Percentiles rank a stretch among this genome's conserved stretches.
Conservation (phyloP, 2,329 filamentous ascomycete species). For the Apiospora rasikravindrae region DNA sequence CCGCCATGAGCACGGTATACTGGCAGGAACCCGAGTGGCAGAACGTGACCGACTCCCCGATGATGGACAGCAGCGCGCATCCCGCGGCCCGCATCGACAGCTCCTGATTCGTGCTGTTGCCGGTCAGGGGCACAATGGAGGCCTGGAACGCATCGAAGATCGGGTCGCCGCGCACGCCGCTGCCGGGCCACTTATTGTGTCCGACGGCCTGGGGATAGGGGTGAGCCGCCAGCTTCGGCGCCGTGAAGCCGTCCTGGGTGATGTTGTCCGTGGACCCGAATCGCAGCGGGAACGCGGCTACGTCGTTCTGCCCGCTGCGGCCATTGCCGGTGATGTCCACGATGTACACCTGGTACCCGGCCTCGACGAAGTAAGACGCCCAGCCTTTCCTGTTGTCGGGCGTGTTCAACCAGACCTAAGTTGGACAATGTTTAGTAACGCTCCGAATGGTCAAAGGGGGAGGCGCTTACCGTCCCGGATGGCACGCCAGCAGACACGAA, state of each 20-base stretch:
- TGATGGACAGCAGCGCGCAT: slow-evolving; percentile 13
- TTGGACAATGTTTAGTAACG: slow-evolving; percentile 31
- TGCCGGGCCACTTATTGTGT: slow-evolving; percentile 18
- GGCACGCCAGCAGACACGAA: slow-evolving; percentile 20
- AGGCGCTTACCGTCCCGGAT: slow-evolving; percentile 13
- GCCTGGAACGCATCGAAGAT: slow-evolving; percentile 23
- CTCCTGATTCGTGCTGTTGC: slow-evolving; percentile 21
- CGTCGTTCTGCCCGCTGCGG: slow-evolving; percentile 29
- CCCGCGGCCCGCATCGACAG: slow-evolving; percentile 22
- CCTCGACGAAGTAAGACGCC: slow-evolving; percentile 50
- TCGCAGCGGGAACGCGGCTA: slow-evolving; percentile 29
- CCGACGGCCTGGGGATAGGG: background rate
- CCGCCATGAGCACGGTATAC: slow-evolving; percentile 20
- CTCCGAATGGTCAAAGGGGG: too few relatives aligned
- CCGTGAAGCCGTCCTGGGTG: slow-evolving; percentile 35
- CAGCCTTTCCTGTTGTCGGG: slow-evolving; percentile 52
- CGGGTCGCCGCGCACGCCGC: slow-evolving; percentile 18
- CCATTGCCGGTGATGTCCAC: slow-evolving; percentile 34
- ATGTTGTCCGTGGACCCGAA: slow-evolving; percentile 31
- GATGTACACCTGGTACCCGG: slow-evolving; percentile 53
- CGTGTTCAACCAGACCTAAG: slow-evolving; percentile 48
- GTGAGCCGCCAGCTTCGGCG: slow-evolving; percentile 22
- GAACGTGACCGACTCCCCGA: slow-evolving; percentile 19
- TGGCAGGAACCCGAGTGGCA: slow-evolving; percentile 20
- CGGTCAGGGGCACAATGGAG: slow-evolving; percentile 19